Conservation (phyloP, 2,329 filamentous ascomycete species). For the Diaporthe vaccinii region DNA sequence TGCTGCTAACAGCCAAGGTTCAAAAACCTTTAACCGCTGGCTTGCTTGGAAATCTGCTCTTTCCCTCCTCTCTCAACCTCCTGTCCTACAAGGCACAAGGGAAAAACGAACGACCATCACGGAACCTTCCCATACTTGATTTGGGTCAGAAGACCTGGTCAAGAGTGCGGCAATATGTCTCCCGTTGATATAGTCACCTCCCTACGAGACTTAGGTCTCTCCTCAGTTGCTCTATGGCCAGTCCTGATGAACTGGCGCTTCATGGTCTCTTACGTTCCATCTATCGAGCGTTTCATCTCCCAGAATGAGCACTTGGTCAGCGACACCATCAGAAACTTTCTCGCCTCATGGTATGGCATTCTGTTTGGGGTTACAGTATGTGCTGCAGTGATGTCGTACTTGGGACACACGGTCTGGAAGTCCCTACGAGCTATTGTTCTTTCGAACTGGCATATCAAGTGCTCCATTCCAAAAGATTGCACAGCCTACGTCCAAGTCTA, state of each 20-base stretch:
- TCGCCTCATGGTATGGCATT: slow-evolving; percentile 12
- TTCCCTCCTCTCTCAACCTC: no score
- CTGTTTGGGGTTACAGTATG: background rate
- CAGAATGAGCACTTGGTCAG: background rate
- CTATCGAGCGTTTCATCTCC: slow-evolving; percentile 13
- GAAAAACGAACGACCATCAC: background rate
- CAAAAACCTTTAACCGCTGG: background rate
- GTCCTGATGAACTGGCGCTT: slow-evolving; percentile 35
- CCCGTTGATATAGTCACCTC: background rate
- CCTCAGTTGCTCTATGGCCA: slow-evolving; percentile 35
- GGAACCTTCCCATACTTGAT: background rate
- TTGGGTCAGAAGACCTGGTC: background rate
- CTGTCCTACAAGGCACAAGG: background rate
- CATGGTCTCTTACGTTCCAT: slow-evolving; percentile 21
- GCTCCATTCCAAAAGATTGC: background rate
- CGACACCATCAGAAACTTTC: background rate
- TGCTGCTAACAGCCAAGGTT: background rate
- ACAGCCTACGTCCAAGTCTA: background rate
- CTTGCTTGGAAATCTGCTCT: background rate
- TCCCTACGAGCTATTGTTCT: background rate
- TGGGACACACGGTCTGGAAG: background rate
- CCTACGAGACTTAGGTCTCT: background rate
- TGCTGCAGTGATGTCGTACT: background rate
- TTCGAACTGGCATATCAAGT: slow-evolving; percentile 10
- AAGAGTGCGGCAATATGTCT: background rate